Evolutionary conservation across 768 basidiomycete genomes (phyloP).

Genomic region (Mycena filopes): DNA sequence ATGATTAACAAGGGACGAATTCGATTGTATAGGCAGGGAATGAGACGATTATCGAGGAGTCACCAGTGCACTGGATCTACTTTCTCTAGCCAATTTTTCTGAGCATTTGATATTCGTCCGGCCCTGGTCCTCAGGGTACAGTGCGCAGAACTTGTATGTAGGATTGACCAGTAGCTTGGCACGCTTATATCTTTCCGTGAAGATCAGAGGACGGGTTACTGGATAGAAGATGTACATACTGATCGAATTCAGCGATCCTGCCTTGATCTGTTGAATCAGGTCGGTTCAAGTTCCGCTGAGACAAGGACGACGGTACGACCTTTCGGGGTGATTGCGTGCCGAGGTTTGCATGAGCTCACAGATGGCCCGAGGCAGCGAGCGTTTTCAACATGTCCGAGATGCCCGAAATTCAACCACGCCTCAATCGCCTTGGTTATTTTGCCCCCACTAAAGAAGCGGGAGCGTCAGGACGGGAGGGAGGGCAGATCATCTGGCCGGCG

Average conservation of each 20-base stretch:
- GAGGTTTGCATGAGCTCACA: slow-evolving; percentile 48
- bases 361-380: slow-evolving; percentile 87
- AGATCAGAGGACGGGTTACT: background rate
- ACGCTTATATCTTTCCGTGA: slow-evolving; percentile 51
- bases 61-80: no score
- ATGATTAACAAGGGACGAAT: no score
- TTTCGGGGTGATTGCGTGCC: no score
- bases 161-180: slow-evolving; percentile 62
- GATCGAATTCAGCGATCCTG: slow-evolving; percentile 80
- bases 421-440: slow-evolving; percentile 57
- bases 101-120: slow-evolving; percentile 71
- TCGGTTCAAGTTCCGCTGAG: background rate
- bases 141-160: slow-evolving; percentile 67
- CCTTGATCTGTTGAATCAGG: slow-evolving; percentile 65
- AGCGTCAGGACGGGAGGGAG: slow-evolving; percentile 67
- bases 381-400: slow-evolving; percentile 47
- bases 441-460: slow-evolving; percentile 51
- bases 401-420: slow-evolving; percentile 7
- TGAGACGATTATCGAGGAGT: no score
- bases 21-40: no score
- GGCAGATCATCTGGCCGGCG: slow-evolving; percentile 67
- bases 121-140: slow-evolving; percentile 84
- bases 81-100: no score
- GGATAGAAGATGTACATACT: slow-evolving; percentile 44
- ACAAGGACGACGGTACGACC: slow-evolving; percentile 64